Conservation (phyloP, 352 stramenopile species). For the Globisporangium solare region DNA sequence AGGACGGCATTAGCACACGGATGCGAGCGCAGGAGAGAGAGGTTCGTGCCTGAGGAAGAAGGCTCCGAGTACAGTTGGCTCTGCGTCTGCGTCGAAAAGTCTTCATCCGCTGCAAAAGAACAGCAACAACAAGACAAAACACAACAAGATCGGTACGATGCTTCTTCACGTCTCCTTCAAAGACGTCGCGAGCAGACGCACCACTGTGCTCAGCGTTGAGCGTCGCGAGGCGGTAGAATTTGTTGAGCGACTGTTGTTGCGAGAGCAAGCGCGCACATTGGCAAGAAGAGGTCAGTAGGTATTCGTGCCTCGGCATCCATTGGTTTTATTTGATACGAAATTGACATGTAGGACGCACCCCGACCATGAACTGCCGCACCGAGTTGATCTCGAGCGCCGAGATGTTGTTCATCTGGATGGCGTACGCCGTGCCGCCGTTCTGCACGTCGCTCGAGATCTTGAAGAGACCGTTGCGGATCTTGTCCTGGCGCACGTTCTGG, state of each 20-base stretch:
- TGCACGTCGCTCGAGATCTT: constrained; percentile 77
- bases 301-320: too few species aligned
- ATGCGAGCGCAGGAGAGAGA: not conserved
- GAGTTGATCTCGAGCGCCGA: constrained; percentile 83
- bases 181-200: constrained; percentile 10
- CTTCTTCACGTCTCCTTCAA: too few species aligned
- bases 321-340: too few species aligned
- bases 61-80: constrained; percentile 26
- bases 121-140: too few species aligned
- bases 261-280: not conserved
- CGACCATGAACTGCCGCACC: constrained; percentile 85
- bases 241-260: constrained; percentile 53
- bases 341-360: constrained; percentile 26
- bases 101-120: constrained; percentile 12
- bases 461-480: constrained; percentile 86
- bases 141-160: too few species aligned
- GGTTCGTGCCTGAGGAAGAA: constrained; percentile 29
- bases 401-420: constrained; percentile 88
- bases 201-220: constrained; percentile 45
- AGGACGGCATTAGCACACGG: not conserved
- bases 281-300: too few species aligned
- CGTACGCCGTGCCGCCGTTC: constrained; percentile 61
- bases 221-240: constrained; percentile 70
- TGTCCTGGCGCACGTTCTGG: constrained; percentile 86
- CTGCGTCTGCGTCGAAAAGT: constrained; percentile 32